A percentile compares a stretch with the other conserved stretches of the same genome.
These are phyloP conservation scores for Crucibulum laeve DNA, from an alignment of 768 basidiomycete species.

Conservation along the genomic window DNA sequence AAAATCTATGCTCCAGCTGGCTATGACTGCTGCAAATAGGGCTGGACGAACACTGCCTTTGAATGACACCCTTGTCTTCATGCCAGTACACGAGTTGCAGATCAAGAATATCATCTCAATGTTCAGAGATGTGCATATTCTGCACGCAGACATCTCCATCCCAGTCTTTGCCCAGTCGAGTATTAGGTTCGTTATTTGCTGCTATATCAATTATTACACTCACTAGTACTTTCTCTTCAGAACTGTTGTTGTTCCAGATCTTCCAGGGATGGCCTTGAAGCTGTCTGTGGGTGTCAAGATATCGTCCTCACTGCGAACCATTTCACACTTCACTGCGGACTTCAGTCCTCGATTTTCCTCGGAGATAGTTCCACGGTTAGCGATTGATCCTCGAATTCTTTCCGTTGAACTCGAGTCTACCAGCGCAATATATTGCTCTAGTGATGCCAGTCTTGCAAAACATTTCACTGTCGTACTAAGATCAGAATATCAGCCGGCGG, in stretches of 20 bases:
- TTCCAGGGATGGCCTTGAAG: conserved; percentile 43
- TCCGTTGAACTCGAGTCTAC: conserved; percentile 43
- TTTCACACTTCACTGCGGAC: conserved; percentile 55
- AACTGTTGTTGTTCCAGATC: conserved; percentile 42
- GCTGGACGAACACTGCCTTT: conserved; percentile 20
- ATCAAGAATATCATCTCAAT: conserved; percentile 36
- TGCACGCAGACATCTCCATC: conserved; percentile 36
- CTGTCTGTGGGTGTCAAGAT: conserved; percentile 53
- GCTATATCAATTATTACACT: background rate
- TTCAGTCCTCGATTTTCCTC: conserved; percentile 53
- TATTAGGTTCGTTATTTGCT: conserved; percentile 43
- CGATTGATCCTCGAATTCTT: conserved; percentile 36
- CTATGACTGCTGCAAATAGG: conserved; percentile 23
- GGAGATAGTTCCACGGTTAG: conserved; percentile 44
- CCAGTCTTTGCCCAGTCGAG: conserved; percentile 47
- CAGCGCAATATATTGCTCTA: conserved; percentile 38
- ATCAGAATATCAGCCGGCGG: conserved; percentile 31
- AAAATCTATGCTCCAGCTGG: conserved; percentile 24
- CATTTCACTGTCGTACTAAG: conserved; percentile 50
- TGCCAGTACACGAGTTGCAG: conserved; percentile 56
- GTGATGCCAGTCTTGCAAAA: conserved; percentile 42
- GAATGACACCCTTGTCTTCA: conserved; percentile 25
- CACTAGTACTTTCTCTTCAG: conserved; percentile 18
- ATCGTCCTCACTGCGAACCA: conserved; percentile 53
- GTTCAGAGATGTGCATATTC: conserved; percentile 35